phyloP scores from a whole-genome alignment of 129 eudicot species.

The Dittrichia graveolens region DNA sequence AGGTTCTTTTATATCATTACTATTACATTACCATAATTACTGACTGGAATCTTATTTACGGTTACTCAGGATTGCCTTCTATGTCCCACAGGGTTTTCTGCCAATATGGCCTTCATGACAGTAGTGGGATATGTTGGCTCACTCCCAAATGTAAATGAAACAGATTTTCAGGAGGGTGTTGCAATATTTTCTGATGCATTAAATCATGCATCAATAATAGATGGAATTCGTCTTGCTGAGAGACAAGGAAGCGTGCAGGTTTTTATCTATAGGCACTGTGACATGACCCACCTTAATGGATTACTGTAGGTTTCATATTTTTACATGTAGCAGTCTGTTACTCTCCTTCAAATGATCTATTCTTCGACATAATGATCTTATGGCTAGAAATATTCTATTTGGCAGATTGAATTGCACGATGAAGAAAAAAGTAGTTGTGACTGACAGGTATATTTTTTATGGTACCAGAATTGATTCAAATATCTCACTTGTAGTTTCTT shows the following conservation, averaged over 20 bases:
- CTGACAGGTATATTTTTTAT: conserved; percentile 65
- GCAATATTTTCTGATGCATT: conserved; percentile 94
- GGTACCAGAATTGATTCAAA: background rate
- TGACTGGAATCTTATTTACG: conserved; percentile 25
- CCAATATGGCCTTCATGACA: conserved; percentile 96
- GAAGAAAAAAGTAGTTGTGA: conserved; percentile 86
- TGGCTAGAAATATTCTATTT: conserved; percentile 15
- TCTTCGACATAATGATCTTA: conserved; percentile 13
- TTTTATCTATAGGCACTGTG: conserved; percentile 86
- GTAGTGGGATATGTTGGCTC: conserved; percentile 77
- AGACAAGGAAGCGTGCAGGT: conserved; percentile 57
- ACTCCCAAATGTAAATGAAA: conserved; percentile 50
- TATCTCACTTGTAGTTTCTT: background rate
- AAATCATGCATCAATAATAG: conserved; percentile 96
- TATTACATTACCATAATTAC: conserved; percentile 1
- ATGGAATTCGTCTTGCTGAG: conserved; percentile 92
- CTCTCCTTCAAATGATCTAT: background rate
- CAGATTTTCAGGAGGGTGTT: conserved; percentile 50
- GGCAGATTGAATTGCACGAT: conserved; percentile 67
- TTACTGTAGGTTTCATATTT: conserved; percentile 58
- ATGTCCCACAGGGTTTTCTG: conserved; percentile 99
- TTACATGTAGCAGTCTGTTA: background rate
- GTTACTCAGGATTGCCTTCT: conserved; percentile 93
- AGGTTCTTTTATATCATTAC: background rate
- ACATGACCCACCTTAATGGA: conserved; percentile 80